phyloP scores from a whole-genome alignment of 495 filamentous ascomycete species.

The Rostrohypoxylon terebratum region DNA sequence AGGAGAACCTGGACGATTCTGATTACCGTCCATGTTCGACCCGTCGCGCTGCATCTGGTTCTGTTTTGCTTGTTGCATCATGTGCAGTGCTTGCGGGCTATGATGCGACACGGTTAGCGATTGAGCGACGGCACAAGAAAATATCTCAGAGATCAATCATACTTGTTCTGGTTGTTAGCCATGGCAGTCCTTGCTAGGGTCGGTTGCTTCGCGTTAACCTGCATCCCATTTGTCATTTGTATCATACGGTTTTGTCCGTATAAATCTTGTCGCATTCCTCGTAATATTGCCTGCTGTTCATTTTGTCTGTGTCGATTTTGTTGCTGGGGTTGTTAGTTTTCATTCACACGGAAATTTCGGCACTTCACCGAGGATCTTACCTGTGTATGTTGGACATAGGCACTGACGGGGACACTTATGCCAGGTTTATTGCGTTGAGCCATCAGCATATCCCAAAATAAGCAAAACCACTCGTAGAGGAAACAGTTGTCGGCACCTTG shows the following conservation, averaged over 20 bases:
- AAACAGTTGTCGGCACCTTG: slow-evolving; percentile 77
- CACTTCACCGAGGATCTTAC: slow-evolving; percentile 59
- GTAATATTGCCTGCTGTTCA: slow-evolving; percentile 75
- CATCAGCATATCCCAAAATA: slow-evolving; percentile 95
- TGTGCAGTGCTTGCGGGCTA: slow-evolving; percentile 75
- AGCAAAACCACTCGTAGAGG: slow-evolving; percentile 91
- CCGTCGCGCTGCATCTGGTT: slow-evolving; percentile 87
- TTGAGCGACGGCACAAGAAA: background rate
- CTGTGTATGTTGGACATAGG: slow-evolving; percentile 85
- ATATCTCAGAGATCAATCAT: slow-evolving; percentile 50
- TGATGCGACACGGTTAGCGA: slow-evolving; percentile 49
- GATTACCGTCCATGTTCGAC: slow-evolving; percentile 88
- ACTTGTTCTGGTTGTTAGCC: slow-evolving; percentile 81
- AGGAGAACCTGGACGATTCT: slow-evolving; percentile 82
- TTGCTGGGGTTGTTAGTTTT: slow-evolving; percentile 56
- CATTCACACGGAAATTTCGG: background rate
- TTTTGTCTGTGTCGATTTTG: slow-evolving; percentile 74
- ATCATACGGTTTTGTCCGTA: slow-evolving; percentile 65
- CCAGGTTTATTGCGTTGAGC: slow-evolving; percentile 74
- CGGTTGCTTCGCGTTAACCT: slow-evolving; percentile 55
- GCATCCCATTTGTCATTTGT: slow-evolving; percentile 64
- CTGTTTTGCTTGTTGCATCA: slow-evolving; percentile 70
- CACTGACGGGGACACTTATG: slow-evolving; percentile 64
- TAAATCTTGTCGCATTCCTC: slow-evolving; percentile 70
- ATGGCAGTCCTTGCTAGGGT: slow-evolving; percentile 79